Evolutionary conservation across 2,329 filamentous ascomycete genomes (phyloP).

Genomic region (Penicillium sp.): DNA sequence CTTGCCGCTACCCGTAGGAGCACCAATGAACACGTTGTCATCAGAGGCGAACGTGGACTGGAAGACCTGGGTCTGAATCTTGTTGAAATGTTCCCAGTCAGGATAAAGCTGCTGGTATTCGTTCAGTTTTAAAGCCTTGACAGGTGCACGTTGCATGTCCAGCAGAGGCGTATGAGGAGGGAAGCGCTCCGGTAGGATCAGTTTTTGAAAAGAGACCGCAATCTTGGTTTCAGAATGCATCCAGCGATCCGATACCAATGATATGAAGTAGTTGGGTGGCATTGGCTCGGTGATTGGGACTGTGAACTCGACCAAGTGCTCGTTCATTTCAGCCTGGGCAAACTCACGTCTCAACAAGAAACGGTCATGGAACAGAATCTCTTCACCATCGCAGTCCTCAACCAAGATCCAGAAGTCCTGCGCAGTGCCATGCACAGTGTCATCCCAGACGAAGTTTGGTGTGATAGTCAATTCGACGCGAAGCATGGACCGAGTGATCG

Average conservation of each 20-base stretch:
- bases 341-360: constrained; percentile 90
- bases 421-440: constrained; percentile 74
- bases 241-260: constrained; percentile 90
- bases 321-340: constrained; percentile 75
- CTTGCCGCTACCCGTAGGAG: constrained; percentile 93
- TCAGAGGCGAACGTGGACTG: constrained; percentile 86
- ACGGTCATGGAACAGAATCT: constrained; percentile 89
- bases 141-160: constrained; percentile 83
- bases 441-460: constrained; percentile 95
- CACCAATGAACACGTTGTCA: constrained; percentile 87
- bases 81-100: constrained; percentile 85
- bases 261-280: constrained; percentile 98
- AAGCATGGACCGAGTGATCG: constrained; percentile 88
- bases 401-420: constrained; percentile 97
- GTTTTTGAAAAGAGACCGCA: constrained; percentile 88
- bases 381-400: constrained; percentile 94
- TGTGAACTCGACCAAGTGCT: constrained; percentile 93
- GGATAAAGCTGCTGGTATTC: constrained; percentile 79
- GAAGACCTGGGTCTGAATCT: constrained; percentile 95
- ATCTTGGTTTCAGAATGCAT: constrained; percentile 96
- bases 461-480: constrained; percentile 84
- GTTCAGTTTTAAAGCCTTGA: constrained; percentile 78
- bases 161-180: constrained; percentile 87
- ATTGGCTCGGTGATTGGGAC: constrained; percentile 95
- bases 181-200: constrained; percentile 91